Percentiles rank a stretch among this genome's conserved stretches.
phyloP scores from a whole-genome alignment of 768 basidiomycete genomes.

The Tylopilus sp. region DNA sequence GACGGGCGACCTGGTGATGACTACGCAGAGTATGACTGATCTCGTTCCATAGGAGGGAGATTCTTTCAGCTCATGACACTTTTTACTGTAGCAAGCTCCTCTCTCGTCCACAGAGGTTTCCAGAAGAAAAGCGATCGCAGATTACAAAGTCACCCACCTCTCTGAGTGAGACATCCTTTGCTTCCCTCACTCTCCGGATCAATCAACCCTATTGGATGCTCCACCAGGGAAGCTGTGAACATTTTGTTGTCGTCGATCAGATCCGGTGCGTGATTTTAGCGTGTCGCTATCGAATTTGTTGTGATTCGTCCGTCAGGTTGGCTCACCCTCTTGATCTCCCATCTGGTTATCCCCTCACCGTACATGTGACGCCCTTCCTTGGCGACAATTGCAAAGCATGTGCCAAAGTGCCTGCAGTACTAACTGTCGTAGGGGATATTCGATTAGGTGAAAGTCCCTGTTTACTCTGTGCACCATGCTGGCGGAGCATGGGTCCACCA shows the following conservation, averaged over 20 bases:
- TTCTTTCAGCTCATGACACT: neutral
- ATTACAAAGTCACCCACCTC: slow-evolving; percentile 40
- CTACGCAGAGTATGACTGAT: slow-evolving; percentile 51
- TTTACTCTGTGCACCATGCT: slow-evolving; percentile 68
- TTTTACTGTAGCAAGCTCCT: slow-evolving; percentile 44
- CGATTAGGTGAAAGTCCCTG: slow-evolving; percentile 79
- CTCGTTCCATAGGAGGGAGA: neutral
- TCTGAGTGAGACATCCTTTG: slow-evolving; percentile 48
- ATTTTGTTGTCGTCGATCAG: slow-evolving; percentile 69
- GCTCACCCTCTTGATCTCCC: slow-evolving; percentile 54
- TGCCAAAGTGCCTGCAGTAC: slow-evolving; percentile 63
- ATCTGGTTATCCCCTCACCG: slow-evolving; percentile 63
- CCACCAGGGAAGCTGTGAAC: slow-evolving; percentile 80
- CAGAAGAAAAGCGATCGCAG: slow-evolving; percentile 27
- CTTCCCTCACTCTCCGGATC: slow-evolving; percentile 55
- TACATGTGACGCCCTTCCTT: slow-evolving; percentile 59
- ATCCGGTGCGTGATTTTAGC: slow-evolving; percentile 49
- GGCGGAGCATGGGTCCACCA: slow-evolving; percentile 64
- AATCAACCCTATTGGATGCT: slow-evolving; percentile 81
- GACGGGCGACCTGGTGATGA: slow-evolving; percentile 46
- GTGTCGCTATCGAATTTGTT: neutral
- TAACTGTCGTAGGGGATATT: slow-evolving; percentile 66
- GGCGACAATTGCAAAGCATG: slow-evolving; percentile 69
- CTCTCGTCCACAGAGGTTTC: slow-evolving; percentile 34
- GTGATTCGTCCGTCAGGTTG: slow-evolving; percentile 40